Evolutionary conservation across 164 flowering plant species (phyloP).

Genomic region (Cinnamomum chago): DNA sequence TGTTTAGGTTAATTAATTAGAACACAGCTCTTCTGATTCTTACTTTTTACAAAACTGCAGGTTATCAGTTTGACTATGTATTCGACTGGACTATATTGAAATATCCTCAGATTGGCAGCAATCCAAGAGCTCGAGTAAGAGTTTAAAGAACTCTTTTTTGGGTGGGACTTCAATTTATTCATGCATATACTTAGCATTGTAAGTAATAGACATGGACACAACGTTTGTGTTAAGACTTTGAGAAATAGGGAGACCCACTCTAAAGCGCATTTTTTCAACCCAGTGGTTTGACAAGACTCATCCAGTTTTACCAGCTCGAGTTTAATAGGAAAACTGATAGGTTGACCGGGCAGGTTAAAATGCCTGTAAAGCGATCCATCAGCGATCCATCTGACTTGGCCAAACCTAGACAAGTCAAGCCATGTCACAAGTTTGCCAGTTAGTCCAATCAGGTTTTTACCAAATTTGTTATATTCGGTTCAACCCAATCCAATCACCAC

Average conservation of each 20-base stretch:
- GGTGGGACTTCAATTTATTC: not conserved
- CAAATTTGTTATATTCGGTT: too few relatives aligned
- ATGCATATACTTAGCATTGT: not conserved
- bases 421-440: too few relatives aligned
- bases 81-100: constrained; percentile 58
- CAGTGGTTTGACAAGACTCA: too few relatives aligned
- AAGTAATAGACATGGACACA: not conserved
- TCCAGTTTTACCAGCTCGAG: too few relatives aligned
- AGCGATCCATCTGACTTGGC: too few relatives aligned
- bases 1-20: not conserved
- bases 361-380: too few relatives aligned
- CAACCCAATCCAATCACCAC: too few relatives aligned
- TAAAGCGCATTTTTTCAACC: too few relatives aligned
- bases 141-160: not conserved
- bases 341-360: too few relatives aligned
- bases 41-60: constrained; percentile 16
- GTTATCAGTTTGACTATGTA: constrained; percentile 52
- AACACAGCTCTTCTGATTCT: not conserved
- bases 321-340: too few relatives aligned
- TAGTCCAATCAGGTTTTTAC: too few relatives aligned
- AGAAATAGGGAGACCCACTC: not conserved
- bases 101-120: constrained; percentile 45
- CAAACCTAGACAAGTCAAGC: too few relatives aligned
- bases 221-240: not conserved
- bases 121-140: constrained; percentile 38